These are phyloP conservation scores for Malus hybrid DNA, from an alignment of 331 rosid species.

Conservation along the genomic window DNA sequence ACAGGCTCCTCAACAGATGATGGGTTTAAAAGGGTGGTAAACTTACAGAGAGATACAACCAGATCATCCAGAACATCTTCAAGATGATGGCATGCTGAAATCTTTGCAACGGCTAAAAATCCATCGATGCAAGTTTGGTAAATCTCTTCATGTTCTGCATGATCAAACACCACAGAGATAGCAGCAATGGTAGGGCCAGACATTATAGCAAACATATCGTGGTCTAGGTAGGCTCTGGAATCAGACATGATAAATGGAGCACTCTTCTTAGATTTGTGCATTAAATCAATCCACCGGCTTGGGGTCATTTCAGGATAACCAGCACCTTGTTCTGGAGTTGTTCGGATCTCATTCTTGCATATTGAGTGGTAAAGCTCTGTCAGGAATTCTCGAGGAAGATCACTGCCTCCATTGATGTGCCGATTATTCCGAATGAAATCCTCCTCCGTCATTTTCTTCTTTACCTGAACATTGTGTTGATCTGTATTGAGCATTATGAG, in stretches of 20 bases:
- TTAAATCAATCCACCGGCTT: conserved; percentile 91
- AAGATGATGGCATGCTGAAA: conserved; percentile 89
- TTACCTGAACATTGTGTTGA: conserved; percentile 89
- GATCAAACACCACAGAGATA: conserved; percentile 89
- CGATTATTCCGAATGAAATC: conserved; percentile 87
- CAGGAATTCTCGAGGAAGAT: conserved; percentile 82
- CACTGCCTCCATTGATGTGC: conserved; percentile 82
- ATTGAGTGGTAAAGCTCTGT: conserved; percentile 74
- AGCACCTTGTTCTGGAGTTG: conserved; percentile 89
- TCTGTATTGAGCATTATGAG: conserved; percentile 89
- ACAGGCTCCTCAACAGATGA: conserved; percentile 79
- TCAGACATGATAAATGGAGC: conserved; percentile 83
- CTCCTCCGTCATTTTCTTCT: conserved; percentile 95
- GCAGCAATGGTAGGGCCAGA: conserved; percentile 97
- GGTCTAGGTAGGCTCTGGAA: conserved; percentile 82
- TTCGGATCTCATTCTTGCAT: conserved; percentile 88
- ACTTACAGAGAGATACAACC: conserved; percentile 92
- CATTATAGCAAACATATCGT: conserved; percentile 89
- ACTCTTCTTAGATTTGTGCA: conserved; percentile 69
- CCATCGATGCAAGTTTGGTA: conserved; percentile 94
- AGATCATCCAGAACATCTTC: conserved; percentile 91
- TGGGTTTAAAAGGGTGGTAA: conserved; percentile 72
- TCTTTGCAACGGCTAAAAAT: conserved; percentile 87
- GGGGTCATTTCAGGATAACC: conserved; percentile 92
- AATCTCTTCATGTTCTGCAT: conserved; percentile 80